Evolutionary conservation across 331 rosid species (phyloP).

Genomic region (Arachis monticola): DNA sequence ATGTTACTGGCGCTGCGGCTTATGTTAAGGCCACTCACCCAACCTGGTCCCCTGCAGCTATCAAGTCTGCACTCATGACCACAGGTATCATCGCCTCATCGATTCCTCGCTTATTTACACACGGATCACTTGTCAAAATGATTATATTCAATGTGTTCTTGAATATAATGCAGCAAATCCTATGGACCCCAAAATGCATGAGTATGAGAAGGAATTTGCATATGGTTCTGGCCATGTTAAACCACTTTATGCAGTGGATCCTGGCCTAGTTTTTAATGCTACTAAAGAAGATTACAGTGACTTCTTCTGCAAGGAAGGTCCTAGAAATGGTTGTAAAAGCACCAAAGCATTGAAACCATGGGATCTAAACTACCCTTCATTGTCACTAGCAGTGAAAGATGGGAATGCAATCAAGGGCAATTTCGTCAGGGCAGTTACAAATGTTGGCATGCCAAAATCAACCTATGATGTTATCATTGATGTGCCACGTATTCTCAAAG

Average conservation of each 20-base stretch:
- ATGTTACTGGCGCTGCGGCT: conserved; percentile 8
- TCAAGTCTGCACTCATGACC: conserved; percentile 31
- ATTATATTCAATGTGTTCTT: not conserved
- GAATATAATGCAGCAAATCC: conserved; percentile 14
- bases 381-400: conserved; percentile 36
- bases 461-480: conserved; percentile 24
- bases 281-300: conserved; percentile 1
- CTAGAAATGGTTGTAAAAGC: not conserved
- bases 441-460: conserved; percentile 34
- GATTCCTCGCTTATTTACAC: too few relatives aligned
- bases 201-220: conserved; percentile 22
- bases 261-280: conserved; percentile 19
- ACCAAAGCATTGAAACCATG: not conserved
- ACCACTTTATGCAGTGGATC: conserved; percentile 12
- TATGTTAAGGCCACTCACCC: conserved; percentile 21
- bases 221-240: conserved; percentile 24
- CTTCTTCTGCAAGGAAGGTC: conserved; percentile 15
- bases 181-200: conserved; percentile 1
- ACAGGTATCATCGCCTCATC: not conserved
- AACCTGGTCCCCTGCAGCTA: conserved; percentile 18
- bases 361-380: conserved; percentile 45
- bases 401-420: conserved; percentile 22
- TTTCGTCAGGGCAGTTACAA: conserved; percentile 36
- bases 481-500: conserved; percentile 16
- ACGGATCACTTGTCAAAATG: too few relatives aligned